phyloP scores from a whole-genome alignment of 305 asterid species.

The Coffea humblotiana region DNA sequence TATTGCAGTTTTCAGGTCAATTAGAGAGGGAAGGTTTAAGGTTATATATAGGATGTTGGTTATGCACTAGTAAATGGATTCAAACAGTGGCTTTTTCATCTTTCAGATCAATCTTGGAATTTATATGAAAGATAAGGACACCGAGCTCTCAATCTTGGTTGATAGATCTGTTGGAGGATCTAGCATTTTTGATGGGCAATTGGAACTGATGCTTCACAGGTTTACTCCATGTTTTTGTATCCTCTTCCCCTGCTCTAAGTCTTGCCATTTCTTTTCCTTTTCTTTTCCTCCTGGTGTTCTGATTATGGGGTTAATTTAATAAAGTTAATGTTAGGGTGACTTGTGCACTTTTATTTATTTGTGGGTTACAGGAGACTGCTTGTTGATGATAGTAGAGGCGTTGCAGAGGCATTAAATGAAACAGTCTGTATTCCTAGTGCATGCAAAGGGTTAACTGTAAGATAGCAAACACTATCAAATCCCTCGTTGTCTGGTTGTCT shows the following conservation, averaged over 20 bases:
- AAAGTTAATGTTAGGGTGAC: background rate
- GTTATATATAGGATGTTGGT: background rate
- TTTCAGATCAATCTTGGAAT: slow-evolving; percentile 92
- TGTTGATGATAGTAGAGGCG: slow-evolving; percentile 87
- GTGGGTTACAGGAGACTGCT: slow-evolving; percentile 76
- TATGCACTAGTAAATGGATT: background rate
- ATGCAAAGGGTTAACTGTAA: slow-evolving; percentile 84
- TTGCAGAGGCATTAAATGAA: slow-evolving; percentile 87
- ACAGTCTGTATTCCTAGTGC: slow-evolving; percentile 53
- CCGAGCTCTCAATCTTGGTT: slow-evolving; percentile 86
- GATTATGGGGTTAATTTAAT: background rate
- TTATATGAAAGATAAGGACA: slow-evolving; percentile 67
- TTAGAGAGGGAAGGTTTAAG: background rate
- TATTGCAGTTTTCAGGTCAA: background rate
- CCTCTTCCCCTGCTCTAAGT: background rate
- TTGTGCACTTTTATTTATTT: background rate
- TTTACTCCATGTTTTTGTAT: slow-evolving; percentile 19
- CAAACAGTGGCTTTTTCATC: background rate
- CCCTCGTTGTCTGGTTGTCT: background rate
- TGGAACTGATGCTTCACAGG: slow-evolving; percentile 98
- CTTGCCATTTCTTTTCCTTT: background rate
- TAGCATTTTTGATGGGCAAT: slow-evolving; percentile 78
- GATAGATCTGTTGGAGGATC: slow-evolving; percentile 97
- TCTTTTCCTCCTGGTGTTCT: background rate
- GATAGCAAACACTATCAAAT: slow-evolving; percentile 17